Evolutionary conservation across 2,329 filamentous ascomycete genomes (phyloP).

Genomic region (Aspergillus quadrilineatus): DNA sequence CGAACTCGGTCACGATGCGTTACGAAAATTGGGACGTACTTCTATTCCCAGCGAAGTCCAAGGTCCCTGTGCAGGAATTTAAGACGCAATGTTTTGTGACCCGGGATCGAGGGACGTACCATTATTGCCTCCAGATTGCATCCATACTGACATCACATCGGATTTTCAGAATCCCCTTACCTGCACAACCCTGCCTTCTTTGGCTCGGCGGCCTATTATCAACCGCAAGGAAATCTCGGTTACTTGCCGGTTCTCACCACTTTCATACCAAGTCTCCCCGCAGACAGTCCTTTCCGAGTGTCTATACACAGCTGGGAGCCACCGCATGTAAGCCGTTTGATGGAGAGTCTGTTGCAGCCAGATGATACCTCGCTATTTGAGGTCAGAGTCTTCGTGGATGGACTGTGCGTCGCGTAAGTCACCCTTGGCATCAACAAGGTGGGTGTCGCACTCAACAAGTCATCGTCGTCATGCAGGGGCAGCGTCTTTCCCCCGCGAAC

Average conservation of each 20-base stretch:
- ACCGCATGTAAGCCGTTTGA: slow-evolving; percentile 59
- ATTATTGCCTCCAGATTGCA: not conserved
- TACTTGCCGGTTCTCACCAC: slow-evolving; percentile 66
- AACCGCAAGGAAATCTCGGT: slow-evolving; percentile 28
- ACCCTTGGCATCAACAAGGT: not conserved
- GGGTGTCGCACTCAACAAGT: not conserved
- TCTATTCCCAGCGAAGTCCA: slow-evolving; percentile 68
- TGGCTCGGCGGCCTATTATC: slow-evolving; percentile 25
- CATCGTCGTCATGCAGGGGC: slow-evolving; percentile 44
- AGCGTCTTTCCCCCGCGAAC: slow-evolving; percentile 55
- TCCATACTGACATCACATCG: not conserved
- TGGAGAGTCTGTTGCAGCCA: slow-evolving; percentile 57
- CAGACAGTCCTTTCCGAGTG: slow-evolving; percentile 63
- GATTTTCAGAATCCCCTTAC: slow-evolving; percentile 52
- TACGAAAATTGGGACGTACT: slow-evolving; percentile 86
- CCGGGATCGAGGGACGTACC: slow-evolving; percentile 46
- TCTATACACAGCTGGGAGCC: slow-evolving; percentile 73
- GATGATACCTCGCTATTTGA: slow-evolving; percentile 62
- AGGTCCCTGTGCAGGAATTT: slow-evolving; percentile 77
- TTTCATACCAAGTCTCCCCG: slow-evolving; percentile 66
- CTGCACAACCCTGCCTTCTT: slow-evolving; percentile 47
- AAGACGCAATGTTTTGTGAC: slow-evolving; percentile 72
- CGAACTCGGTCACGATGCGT: slow-evolving; percentile 59
- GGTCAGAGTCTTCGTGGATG: slow-evolving; percentile 68
- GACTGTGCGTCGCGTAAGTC: slow-evolving; percentile 60